These are phyloP conservation scores for Ceratocystis destructans DNA, from an alignment of 2,329 filamentous ascomycete species.

Conservation along the genomic window DNA sequence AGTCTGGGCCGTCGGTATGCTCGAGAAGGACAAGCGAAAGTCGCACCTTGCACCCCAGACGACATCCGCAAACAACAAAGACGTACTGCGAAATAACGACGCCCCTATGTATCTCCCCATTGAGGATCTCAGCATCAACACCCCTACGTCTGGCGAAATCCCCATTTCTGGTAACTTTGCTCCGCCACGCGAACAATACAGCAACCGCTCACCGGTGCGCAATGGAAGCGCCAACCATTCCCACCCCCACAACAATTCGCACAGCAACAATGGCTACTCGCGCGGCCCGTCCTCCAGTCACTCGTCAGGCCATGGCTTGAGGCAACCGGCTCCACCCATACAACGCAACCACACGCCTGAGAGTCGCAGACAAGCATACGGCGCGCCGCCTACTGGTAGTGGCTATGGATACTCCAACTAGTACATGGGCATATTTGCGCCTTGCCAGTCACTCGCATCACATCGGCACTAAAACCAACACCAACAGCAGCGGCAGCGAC, in stretches of 20 bases:
- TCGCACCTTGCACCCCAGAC: slow-evolving; percentile 75
- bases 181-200: slow-evolving; percentile 30
- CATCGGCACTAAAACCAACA: too few relatives aligned
- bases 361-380: slow-evolving; percentile 36
- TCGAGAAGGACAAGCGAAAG: slow-evolving; percentile 91
- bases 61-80: slow-evolving; percentile 53
- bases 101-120: slow-evolving; percentile 37
- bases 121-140: slow-evolving; percentile 37
- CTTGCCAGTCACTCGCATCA: too few relatives aligned
- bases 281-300: slow-evolving; percentile 4
- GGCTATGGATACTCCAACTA: slow-evolving; percentile 19
- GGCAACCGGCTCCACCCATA: slow-evolving; percentile 34
- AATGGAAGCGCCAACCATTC: slow-evolving; percentile 30
- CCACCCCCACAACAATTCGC: not conserved
- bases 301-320: slow-evolving; percentile 13
- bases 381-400: slow-evolving; percentile 19
- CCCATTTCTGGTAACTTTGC: slow-evolving; percentile 46
- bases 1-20: slow-evolving; percentile 85
- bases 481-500: too few relatives aligned
- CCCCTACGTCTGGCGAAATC: slow-evolving; percentile 60
- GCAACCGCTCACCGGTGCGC: slow-evolving; percentile 38
- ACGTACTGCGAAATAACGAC: slow-evolving; percentile 53
- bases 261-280: not conserved
- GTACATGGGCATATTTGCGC: slow-evolving; percentile 13
- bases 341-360: slow-evolving; percentile 43